Evolutionary conservation across 2,329 filamentous ascomycete genomes (phyloP).

Genomic region (Sporothrix luriei): DNA sequence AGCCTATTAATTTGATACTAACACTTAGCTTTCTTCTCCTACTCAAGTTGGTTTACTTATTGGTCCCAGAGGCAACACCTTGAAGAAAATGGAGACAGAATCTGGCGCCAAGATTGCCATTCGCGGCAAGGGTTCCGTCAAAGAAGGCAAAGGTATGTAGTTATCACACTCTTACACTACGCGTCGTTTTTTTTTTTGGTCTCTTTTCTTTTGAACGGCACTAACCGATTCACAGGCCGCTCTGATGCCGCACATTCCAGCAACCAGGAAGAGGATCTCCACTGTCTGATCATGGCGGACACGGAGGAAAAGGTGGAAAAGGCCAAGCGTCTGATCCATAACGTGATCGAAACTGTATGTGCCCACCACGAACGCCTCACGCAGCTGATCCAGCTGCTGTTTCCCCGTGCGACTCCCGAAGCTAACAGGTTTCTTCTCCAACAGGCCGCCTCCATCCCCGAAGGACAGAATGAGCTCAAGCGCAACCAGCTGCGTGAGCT

Average conservation of each 20-base stretch:
- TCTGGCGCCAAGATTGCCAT: constrained; percentile 98
- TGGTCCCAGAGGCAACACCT: constrained; percentile 98
- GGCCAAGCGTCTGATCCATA: constrained; percentile 96
- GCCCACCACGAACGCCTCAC: neutral
- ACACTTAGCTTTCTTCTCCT: constrained; percentile 76
- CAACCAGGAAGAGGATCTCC: constrained; percentile 99
- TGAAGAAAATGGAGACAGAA: constrained; percentile 99
- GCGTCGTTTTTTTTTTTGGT: neutral
- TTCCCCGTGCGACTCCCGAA: neutral
- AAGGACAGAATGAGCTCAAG: constrained; percentile 98
- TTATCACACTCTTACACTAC: neutral
- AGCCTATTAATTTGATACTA: constrained; percentile 62
- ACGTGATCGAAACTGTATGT: constrained; percentile 96
- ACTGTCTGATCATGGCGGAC: constrained; percentile 99
- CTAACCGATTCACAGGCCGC: constrained; percentile 54
- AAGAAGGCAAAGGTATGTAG: constrained; percentile 80
- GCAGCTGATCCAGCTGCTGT: neutral
- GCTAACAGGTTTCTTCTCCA: neutral
- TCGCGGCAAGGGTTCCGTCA: constrained; percentile 98
- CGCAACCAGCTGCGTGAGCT: constrained; percentile 97
- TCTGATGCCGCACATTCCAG: constrained; percentile 98
- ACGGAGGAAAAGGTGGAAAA: constrained; percentile 99
- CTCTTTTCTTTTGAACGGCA: neutral
- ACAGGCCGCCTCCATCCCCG: constrained; percentile 94
- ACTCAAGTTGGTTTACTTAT: constrained; percentile 99